Percentiles rank a stretch among this genome's conserved stretches.
phyloP scores from a whole-genome alignment of 2,329 filamentous ascomycete species.

The Microthyrium microscopicum region DNA sequence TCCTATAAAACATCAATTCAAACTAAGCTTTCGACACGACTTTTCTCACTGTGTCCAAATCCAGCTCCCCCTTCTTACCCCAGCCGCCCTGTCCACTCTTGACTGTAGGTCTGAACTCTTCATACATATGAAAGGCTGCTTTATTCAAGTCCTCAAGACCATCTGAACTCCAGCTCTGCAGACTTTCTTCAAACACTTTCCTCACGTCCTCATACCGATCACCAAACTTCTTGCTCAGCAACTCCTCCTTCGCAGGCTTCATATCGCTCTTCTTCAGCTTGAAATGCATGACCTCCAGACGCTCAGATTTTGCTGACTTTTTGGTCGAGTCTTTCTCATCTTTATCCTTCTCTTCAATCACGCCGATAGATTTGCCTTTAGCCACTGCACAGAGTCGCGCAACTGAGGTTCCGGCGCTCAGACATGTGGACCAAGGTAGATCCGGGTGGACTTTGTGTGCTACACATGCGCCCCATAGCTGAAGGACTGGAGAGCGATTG shows the following conservation, averaged over 20 bases:
- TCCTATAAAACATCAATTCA: no score
- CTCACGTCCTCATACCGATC: conserved; percentile 12
- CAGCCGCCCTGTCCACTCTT: conserved; percentile 15
- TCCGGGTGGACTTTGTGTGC: conserved; percentile 14
- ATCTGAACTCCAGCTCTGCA: conserved; percentile 13
- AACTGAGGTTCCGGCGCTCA: conserved; percentile 17
- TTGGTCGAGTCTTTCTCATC: conserved; percentile 11
- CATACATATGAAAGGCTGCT: conserved; percentile 16
- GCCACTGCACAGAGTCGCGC: conserved; percentile 16
- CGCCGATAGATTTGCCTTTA: conserved; percentile 18
- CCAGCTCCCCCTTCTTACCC: conserved; percentile 16
- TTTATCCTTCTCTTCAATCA: conserved; percentile 12
- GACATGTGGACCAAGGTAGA: conserved; percentile 16
- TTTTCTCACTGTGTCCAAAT: conserved; percentile 8
- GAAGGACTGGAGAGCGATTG: conserved; percentile 18
- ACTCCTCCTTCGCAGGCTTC: conserved; percentile 11
- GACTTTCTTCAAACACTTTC: conserved; percentile 10
- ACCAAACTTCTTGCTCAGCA: conserved; percentile 14
- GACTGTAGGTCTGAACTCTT: conserved; percentile 15
- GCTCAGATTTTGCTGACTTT: conserved; percentile 11
- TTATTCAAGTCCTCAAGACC: conserved; percentile 13
- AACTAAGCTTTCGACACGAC: background rate
- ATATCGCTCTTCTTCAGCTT: conserved; percentile 16
- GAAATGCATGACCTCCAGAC: conserved; percentile 18
- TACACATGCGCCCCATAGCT: conserved; percentile 15